Percentiles rank a stretch among this genome's conserved stretches.
Evolutionary conservation across 805 yeast genomes (phyloP).

Genomic region (Wickerhamomyces rabaulensis): DNA sequence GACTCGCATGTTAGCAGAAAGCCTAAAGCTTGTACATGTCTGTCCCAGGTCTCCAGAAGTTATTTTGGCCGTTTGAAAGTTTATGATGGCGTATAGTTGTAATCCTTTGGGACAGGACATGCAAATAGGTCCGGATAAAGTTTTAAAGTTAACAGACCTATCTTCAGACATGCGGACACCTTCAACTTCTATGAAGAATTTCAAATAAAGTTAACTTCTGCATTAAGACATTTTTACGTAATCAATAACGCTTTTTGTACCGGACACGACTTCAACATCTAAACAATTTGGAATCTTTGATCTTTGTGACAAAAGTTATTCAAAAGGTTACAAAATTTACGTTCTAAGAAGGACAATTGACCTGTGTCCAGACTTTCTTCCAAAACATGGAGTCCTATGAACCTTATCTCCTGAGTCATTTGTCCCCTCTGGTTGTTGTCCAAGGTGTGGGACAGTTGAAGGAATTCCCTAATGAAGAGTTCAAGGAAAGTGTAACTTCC

Average conservation of each 20-base stretch:
- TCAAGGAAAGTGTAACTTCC: neutral
- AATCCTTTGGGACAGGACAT: too few species aligned
- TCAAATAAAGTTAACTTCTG: too few species aligned
- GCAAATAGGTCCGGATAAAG: too few species aligned
- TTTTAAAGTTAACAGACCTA: too few species aligned
- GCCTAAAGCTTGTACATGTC: too few species aligned
- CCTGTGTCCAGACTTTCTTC: neutral
- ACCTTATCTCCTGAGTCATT: conserved; percentile 26
- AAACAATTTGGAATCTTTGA: neutral
- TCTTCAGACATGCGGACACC: too few species aligned
- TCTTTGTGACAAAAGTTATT: neutral
- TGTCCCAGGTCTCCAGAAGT: too few species aligned
- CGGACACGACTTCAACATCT: neutral
- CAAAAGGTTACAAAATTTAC: too few species aligned
- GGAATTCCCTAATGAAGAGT: conserved; percentile 5
- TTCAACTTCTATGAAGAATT: too few species aligned
- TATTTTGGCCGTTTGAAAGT: too few species aligned
- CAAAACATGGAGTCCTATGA: conserved; percentile 36
- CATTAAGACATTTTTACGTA: neutral
- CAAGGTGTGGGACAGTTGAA: conserved; percentile 33
- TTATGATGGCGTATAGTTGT: too few species aligned
- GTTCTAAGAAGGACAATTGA: neutral
- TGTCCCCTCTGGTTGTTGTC: conserved; percentile 35
- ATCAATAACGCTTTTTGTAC: neutral
- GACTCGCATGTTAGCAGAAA: too few species aligned